Conservation (phyloP, 2,329 filamentous ascomycete genomes). For the Sporothrix curviconia region DNA sequence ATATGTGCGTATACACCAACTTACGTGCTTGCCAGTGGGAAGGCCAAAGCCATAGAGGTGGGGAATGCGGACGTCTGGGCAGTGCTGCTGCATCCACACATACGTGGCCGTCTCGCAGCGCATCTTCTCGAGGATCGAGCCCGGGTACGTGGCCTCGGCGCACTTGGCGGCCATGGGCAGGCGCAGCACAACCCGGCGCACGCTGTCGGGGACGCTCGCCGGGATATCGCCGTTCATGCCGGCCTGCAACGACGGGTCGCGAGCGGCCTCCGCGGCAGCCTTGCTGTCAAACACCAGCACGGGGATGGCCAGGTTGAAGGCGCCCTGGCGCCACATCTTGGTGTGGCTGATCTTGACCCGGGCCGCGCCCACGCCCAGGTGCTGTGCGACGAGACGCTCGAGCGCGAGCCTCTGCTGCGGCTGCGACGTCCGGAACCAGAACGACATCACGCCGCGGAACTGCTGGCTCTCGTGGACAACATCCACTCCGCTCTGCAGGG, state of each 20-base stretch:
- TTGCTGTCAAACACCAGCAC: slow-evolving; percentile 5
- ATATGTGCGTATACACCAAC: no score
- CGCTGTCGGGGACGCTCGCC: background rate
- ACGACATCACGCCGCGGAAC: background rate
- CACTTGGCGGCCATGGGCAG: slow-evolving; percentile 28
- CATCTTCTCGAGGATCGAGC: slow-evolving; percentile 33
- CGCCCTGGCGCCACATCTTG: slow-evolving; percentile 8
- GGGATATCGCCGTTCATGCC: background rate
- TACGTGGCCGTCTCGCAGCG: slow-evolving; percentile 33
- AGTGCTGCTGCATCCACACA: slow-evolving; percentile 33
- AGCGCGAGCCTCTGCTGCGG: background rate
- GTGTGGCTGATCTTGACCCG: slow-evolving; percentile 6
- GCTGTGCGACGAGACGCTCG: slow-evolving; percentile 7
- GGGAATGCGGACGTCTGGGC: slow-evolving; percentile 32
- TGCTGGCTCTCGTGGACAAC: background rate
- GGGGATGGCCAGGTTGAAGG: slow-evolving; percentile 11
- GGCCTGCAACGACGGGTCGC: background rate
- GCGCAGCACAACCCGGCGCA: slow-evolving; percentile 8
- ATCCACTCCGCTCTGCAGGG: slow-evolving; percentile 3
- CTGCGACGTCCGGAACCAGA: background rate
- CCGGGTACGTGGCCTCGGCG: slow-evolving; percentile 29
- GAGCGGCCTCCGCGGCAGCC: background rate
- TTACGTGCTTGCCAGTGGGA: slow-evolving; percentile 5
- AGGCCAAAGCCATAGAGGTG: slow-evolving; percentile 22
- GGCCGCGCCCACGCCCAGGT: background rate